A percentile compares a stretch with the other conserved stretches of the same genome.
These are phyloP conservation scores for Prunella vulgaris DNA, from an alignment of 257 asterid species.

Conservation along the genomic window DNA sequence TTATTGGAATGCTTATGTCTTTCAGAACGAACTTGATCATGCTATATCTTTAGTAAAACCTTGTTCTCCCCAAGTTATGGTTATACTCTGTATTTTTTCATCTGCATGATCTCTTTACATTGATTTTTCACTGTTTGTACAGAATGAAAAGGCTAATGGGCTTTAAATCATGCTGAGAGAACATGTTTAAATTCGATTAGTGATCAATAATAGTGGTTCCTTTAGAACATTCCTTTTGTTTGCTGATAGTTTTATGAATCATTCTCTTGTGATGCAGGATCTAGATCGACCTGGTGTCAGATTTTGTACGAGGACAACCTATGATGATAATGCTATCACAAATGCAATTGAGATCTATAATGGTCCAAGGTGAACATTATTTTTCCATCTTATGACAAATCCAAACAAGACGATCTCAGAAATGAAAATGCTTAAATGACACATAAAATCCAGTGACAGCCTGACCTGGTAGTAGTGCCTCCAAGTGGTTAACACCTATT, in stretches of 20 bases:
- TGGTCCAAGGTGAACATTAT: slow-evolving; percentile 36
- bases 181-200: background rate
- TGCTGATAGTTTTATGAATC: slow-evolving; percentile 13
- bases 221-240: background rate
- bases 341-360: slow-evolving; percentile 57
- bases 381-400: slow-evolving; percentile 10
- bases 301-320: slow-evolving; percentile 62
- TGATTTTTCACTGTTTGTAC: background rate
- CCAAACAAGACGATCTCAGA: background rate
- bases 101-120: background rate
- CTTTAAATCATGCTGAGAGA: background rate
- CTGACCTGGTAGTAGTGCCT: background rate
- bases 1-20: background rate
- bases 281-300: slow-evolving; percentile 62
- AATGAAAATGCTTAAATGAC: background rate
- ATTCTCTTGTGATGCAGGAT: slow-evolving; percentile 35
- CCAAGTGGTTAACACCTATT: background rate
- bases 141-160: background rate
- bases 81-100: background rate
- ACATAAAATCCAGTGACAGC: background rate
- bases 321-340: slow-evolving; percentile 61
- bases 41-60: background rate
- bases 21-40: slow-evolving; percentile 1
- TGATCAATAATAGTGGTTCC: background rate
- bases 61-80: background rate